Percentiles rank a stretch among this genome's conserved stretches.
Conservation (phyloP, 129 eudicot species). For the Dittrichia graveolens region DNA sequence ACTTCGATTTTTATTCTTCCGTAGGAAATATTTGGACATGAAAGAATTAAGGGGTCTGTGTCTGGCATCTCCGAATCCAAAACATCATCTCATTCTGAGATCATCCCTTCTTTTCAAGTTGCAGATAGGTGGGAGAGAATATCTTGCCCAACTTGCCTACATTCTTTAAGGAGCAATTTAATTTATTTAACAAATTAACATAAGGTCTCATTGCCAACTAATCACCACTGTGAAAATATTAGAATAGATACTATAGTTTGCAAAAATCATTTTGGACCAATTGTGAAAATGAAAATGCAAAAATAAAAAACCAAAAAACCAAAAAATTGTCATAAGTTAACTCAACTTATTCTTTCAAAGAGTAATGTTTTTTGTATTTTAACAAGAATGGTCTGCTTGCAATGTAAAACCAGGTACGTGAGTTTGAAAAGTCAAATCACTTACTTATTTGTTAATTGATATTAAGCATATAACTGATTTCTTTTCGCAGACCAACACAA, state of each 20-base stretch:
- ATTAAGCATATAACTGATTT: conserved; percentile 1
- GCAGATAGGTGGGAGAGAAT: conserved; percentile 39
- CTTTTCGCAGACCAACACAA: conserved; percentile 48
- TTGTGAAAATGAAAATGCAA: background rate
- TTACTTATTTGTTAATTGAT: background rate
- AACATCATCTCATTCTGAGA: conserved; percentile 58
- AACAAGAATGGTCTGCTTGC: background rate
- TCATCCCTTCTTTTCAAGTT: conserved; percentile 40
- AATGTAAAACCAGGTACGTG: background rate
- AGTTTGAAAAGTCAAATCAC: background rate
- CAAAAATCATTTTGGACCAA: conserved; percentile 7
- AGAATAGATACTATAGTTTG: conserved; percentile 1
- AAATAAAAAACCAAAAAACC: background rate
- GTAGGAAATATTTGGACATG: conserved; percentile 60
- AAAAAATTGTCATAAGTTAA: background rate
- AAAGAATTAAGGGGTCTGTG: conserved; percentile 33
- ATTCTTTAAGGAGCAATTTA: background rate
- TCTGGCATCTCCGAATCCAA: conserved; percentile 42
- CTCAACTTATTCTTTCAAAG: background rate
- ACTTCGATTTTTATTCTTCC: conserved; percentile 22
- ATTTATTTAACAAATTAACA: background rate
- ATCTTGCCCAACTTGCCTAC: conserved; percentile 16
- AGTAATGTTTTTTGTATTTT: background rate
- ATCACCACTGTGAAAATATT: conserved; percentile 8
- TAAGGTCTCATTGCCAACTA: background rate